These are phyloP conservation scores for Tagetes patula DNA, from an alignment of 129 eudicot species.

Conservation along the genomic window DNA sequence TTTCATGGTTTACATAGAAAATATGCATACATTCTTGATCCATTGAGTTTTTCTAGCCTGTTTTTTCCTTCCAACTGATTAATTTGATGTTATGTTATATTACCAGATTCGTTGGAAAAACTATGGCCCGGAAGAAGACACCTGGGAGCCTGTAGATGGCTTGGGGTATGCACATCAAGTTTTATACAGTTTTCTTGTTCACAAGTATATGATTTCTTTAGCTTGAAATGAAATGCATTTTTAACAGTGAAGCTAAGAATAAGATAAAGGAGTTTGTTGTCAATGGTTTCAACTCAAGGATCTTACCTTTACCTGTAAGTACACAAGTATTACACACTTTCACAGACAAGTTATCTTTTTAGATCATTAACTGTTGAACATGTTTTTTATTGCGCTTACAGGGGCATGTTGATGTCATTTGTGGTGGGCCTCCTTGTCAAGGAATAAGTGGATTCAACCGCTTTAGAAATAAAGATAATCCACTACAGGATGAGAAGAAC, in stretches of 20 bases:
- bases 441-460: slow-evolving; percentile 94
- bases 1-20: too few species aligned
- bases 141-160: slow-evolving; percentile 86
- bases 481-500: slow-evolving; percentile 68
- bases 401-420: slow-evolving; percentile 77
- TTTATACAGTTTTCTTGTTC: not conserved
- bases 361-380: not conserved
- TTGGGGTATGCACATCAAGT: slow-evolving; percentile 43
- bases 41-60: too few species aligned
- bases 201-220: not conserved
- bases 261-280: slow-evolving; percentile 61
- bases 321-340: not conserved
- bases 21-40: too few species aligned
- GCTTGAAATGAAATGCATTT: not conserved
- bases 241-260: slow-evolving; percentile 50
- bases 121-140: slow-evolving; percentile 65
- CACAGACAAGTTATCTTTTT: not conserved
- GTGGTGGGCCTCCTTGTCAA: slow-evolving; percentile 98
- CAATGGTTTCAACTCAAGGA: slow-evolving; percentile 49
- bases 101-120: slow-evolving; percentile 76
- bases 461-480: slow-evolving; percentile 52
- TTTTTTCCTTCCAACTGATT: not conserved
- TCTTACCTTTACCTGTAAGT: slow-evolving; percentile 88
- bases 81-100: not conserved
- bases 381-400: slow-evolving; percentile 13